A percentile compares a stretch with the other conserved stretches of the same genome.
These are phyloP conservation scores for Malus hybrid DNA, from an alignment of 331 rosid species.

Conservation along the genomic window DNA sequence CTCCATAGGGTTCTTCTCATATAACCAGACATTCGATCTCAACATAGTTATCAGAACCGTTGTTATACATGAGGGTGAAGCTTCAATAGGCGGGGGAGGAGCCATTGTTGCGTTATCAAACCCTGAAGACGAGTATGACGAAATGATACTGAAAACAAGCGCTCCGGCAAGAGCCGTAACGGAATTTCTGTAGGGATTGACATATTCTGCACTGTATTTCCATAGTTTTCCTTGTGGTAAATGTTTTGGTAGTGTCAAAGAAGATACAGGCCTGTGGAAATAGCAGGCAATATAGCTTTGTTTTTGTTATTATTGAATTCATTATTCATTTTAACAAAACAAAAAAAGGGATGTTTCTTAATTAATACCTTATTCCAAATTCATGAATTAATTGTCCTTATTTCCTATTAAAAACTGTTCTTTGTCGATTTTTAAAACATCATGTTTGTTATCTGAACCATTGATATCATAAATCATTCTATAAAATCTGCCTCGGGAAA, in stretches of 20 bases:
- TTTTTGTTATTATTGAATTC: neutral
- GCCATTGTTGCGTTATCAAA: conserved; percentile 84
- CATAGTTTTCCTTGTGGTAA: neutral
- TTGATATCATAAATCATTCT: no score
- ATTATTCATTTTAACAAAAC: neutral
- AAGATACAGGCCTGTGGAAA: conserved; percentile 4
- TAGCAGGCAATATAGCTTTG: neutral
- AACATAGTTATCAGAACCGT: conserved; percentile 91
- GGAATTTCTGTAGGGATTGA: conserved; percentile 43
- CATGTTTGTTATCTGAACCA: rapidly evolving
- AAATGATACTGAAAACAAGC: conserved; percentile 77
- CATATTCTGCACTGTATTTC: neutral
- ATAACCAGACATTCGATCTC: conserved; percentile 84
- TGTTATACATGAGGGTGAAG: conserved; percentile 70
- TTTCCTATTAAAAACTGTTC: no score
- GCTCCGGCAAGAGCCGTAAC: conserved; percentile 68
- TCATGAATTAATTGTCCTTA: no score
- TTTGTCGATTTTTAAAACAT: no score
- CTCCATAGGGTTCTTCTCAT: conserved; percentile 81
- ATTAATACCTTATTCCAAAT: neutral
- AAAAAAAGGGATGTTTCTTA: neutral
- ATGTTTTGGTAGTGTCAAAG: neutral
- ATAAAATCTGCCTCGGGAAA: no score
- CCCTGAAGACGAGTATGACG: conserved; percentile 83
- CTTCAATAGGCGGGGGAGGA: conserved; percentile 97